Base-by-base conservation (phyloP, 116 monocot genomes). In the Iris pallida region DNA sequence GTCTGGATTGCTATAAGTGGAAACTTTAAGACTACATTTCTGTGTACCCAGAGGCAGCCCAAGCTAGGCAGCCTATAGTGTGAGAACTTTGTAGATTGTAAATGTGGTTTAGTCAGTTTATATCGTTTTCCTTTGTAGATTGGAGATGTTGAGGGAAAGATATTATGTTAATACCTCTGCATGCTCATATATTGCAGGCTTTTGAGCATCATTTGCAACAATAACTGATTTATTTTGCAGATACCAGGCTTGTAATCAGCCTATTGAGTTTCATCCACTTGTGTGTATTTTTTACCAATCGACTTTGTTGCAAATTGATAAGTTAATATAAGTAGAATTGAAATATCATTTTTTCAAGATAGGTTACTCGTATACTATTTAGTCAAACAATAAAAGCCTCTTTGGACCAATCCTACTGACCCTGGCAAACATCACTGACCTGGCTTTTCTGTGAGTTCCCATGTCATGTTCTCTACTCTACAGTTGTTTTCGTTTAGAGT, bases 181-280 rank as follows among this genome's bases (percentile, higher is more conserved):
- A 13, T 19, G 17, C 4, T 70, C 45, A 40, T 64, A 61, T 73
- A n/a, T 6, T 81, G 70, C 82, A 97, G 97, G 97, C 87, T 40
- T 92, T 89, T 70, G 97, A 92, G 75, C 97, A 90, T 81, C 87
- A 89, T 55, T 53, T 97, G 4, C 82, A 92, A 55, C 73, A 71
- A 47, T 85, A 87, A 65, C 77, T 97, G 58, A 80, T 92, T 41
- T 51, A 79, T 59, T 87, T 90, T 64, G 61, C 61, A 20, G 90
- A 92, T 47, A 71, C 45, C 64, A 87, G 76, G 68, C 73, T 53
- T 73, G 90, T 46, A 71, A 56, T 40, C 82, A 76, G 13, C 81
- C 96, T 12, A 73, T 89, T 71, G 89, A 92, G 59, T 85, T 76
- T 64, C 96, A 92, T 4, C 80, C 91, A n/a, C n/a, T n/a, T n/a